A percentile compares a stretch with the other conserved stretches of the same genome.
These are phyloP conservation scores for Hibiscus trionum DNA, from an alignment of 345 rosid species.

Conservation along the genomic window DNA sequence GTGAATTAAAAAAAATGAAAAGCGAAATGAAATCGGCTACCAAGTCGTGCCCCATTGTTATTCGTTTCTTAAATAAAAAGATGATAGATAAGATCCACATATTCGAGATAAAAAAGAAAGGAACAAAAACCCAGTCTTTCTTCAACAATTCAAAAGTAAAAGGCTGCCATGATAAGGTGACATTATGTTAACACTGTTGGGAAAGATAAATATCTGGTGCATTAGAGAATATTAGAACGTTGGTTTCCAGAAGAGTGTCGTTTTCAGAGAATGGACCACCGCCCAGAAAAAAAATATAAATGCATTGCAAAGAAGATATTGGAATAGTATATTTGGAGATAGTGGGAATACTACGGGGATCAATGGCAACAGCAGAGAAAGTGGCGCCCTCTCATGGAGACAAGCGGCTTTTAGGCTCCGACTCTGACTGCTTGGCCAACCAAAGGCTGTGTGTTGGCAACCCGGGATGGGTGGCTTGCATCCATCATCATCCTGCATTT, in stretches of 20 bases:
- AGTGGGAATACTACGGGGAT: not conserved
- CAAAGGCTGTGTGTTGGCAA: too few relatives aligned
- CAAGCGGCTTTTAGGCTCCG: not conserved
- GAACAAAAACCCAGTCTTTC: not conserved
- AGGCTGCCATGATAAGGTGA: not conserved
- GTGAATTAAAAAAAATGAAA: too few relatives aligned
- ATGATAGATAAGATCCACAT: not conserved
- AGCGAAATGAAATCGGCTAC: not conserved
- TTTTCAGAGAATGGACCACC: not conserved
- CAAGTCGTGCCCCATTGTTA: not conserved
- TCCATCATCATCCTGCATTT: too few relatives aligned
- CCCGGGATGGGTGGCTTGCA: too few relatives aligned
- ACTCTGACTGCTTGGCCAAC: too few relatives aligned
- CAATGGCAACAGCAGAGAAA: not conserved
- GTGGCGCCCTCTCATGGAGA: conserved; percentile 12
- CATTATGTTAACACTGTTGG: not conserved
- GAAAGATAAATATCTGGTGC: not conserved
- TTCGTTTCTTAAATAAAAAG: not conserved
- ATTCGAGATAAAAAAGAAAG: not conserved
- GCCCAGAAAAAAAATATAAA: too few relatives aligned
- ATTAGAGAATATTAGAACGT: not conserved
- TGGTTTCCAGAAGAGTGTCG: not conserved
- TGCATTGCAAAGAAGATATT: too few relatives aligned
- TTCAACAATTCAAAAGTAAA: not conserved
- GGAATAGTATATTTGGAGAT: not conserved